Base-by-base conservation (phyloP, 148 eudicot genomes). In the Rhododendron ferrugineum region DNA sequence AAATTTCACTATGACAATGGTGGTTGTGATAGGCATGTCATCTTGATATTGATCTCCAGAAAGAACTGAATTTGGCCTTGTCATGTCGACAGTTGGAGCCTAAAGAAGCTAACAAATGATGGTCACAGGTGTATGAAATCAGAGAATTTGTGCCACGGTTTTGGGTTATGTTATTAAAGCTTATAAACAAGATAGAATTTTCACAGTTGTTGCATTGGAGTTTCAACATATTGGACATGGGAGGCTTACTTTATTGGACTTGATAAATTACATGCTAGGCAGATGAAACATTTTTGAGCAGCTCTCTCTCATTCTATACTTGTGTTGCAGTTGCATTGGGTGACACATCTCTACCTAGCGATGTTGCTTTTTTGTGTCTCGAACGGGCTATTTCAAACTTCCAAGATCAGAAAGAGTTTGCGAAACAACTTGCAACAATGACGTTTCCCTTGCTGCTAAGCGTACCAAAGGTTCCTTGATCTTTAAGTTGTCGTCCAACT, bases 391-490 rank as follows among this genome's bases (percentile, higher is more conserved):
- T 88, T 82, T 49, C 90, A 62, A 56, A 83, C 83, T 89, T 89
- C 78, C 86, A 84, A 81, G 84, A 86, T 86, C 83, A 83, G 83
- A 87, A 81, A 83, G 91, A 89, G 73, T 87, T 84, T 89, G 84
- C 72, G 64, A 88, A 87, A 90, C 91, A 86, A 83, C 89, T 95
- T 77, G 93, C 96, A 40, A 81, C 87, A 13, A 80, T 90, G 88
- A 84, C 90, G n/a, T 90, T 93, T 76, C 95, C 99, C 50, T 82
- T 97, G 50, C 89, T 97, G 83, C 88, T 95, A 85, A 88, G 92
- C 85, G 76, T 88, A 28, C 94, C 93, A 11, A 97, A 90, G 94
- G 94, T 93, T 81, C 16, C 49, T 42, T 54, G 42, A 23, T 85
- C 54, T 22, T 52, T 64, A 44, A 34, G 15, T 34, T 70, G 18